Conservation (phyloP, 768 basidiomycete genomes). For the Cystofilobasidium macerans region DNA sequence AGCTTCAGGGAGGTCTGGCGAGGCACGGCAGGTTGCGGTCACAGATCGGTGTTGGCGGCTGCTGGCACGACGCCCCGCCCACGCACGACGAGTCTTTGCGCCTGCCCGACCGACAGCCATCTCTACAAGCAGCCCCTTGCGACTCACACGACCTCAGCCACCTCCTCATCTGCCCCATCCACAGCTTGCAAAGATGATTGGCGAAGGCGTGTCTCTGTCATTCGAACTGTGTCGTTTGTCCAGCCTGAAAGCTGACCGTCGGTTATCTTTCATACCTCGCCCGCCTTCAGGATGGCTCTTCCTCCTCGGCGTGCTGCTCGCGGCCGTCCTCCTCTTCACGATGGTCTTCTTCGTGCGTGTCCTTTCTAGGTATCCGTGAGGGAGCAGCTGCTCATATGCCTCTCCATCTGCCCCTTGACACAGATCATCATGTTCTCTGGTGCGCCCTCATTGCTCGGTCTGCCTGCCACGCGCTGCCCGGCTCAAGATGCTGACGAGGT, state of each 20-base stretch:
- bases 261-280: too few species aligned
- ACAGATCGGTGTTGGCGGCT: too few species aligned
- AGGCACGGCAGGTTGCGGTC: too few species aligned
- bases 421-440: conserved; percentile 99
- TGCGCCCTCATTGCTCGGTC: neutral
- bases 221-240: conserved; percentile 41
- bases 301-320: conserved; percentile 88
- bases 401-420: neutral
- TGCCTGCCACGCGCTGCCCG: neutral
- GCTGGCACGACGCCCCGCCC: too few species aligned
- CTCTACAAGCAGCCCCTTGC: neutral
- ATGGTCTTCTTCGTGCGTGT: conserved; percentile 96
- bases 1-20: too few species aligned
- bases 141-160: neutral
- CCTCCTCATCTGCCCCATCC: neutral
- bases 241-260: conserved; percentile 48
- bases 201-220: conserved; percentile 13
- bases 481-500: neutral
- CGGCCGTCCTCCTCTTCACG: conserved; percentile 88
- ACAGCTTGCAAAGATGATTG: too few species aligned
- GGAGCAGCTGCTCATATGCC: too few species aligned
- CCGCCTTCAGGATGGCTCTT: conserved; percentile 80
- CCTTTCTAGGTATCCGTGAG: neutral
- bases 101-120: neutral
- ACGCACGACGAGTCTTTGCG: neutral